A percentile compares a stretch with the other conserved stretches of the same genome.
phyloP scores from a whole-genome alignment of 768 basidiomycete genomes.

The Pisolithus microcarpus region DNA sequence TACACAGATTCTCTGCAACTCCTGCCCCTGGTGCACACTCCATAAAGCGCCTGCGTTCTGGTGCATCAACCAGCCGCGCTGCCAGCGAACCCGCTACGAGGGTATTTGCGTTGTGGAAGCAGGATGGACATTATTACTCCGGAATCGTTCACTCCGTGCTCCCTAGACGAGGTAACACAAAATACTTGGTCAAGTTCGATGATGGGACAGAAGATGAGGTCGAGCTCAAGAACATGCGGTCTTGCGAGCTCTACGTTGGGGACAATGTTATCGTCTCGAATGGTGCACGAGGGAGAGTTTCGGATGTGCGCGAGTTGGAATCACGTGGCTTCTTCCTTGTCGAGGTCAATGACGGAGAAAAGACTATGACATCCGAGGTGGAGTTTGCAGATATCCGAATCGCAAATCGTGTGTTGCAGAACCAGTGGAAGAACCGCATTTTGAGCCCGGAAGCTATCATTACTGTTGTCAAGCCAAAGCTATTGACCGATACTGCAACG shows the following conservation, averaged over 20 bases:
- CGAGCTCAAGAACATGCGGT: slow-evolving; percentile 47
- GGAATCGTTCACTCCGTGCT: slow-evolving; percentile 42
- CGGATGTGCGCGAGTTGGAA: slow-evolving; percentile 26
- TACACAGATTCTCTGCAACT: slow-evolving; percentile 22
- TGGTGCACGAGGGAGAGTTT: slow-evolving; percentile 23
- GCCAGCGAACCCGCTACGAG: slow-evolving; percentile 35
- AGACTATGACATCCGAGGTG: slow-evolving; percentile 21
- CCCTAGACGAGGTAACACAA: slow-evolving; percentile 12
- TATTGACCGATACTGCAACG: slow-evolving; percentile 33
- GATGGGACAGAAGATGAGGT: slow-evolving; percentile 47
- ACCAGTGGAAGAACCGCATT: slow-evolving; percentile 48
- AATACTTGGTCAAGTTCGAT: slow-evolving; percentile 58
- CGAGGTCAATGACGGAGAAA: slow-evolving; percentile 32
- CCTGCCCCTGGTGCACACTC: slow-evolving; percentile 28
- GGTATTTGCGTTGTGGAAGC: slow-evolving; percentile 66
- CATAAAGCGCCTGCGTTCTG: slow-evolving; percentile 36
- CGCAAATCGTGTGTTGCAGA: slow-evolving; percentile 41
- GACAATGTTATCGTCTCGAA: slow-evolving; percentile 46
- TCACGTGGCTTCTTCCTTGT: slow-evolving; percentile 30
- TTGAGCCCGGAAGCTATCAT: slow-evolving; percentile 38
- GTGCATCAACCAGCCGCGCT: slow-evolving; percentile 18
- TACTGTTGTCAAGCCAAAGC: slow-evolving; percentile 33
- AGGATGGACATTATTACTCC: slow-evolving; percentile 52
- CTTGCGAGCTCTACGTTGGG: slow-evolving; percentile 40
- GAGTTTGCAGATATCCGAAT: slow-evolving; percentile 39